Evolutionary conservation across 2,329 filamentous ascomycete genomes (phyloP).

Genomic region (Bretziella fagacearum): DNA sequence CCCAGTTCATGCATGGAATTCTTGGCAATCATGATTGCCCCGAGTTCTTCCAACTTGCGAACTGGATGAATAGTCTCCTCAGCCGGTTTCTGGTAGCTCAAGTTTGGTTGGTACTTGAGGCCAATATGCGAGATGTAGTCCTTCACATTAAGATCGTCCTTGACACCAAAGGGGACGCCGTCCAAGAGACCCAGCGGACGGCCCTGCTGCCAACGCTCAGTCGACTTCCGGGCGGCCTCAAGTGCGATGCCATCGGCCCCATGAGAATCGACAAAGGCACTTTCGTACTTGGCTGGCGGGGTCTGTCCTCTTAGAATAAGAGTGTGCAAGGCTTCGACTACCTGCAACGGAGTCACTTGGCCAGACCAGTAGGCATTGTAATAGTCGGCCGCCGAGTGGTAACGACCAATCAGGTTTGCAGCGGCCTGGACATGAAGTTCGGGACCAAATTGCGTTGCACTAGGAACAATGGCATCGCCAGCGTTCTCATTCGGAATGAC

Average conservation of each 20-base stretch:
- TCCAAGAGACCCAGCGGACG: conserved; percentile 53
- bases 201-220: conserved; percentile 51
- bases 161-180: conserved; percentile 67
- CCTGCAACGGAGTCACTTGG: conserved; percentile 51
- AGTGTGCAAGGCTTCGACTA: conserved; percentile 53
- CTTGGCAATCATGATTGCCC: conserved; percentile 60
- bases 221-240: conserved; percentile 54
- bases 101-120: conserved; percentile 34
- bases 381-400: conserved; percentile 60
- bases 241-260: conserved; percentile 39
- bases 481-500: conserved; percentile 34
- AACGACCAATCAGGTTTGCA: conserved; percentile 30
- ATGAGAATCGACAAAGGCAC: conserved; percentile 55
- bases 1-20: conserved; percentile 69
- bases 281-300: conserved; percentile 43
- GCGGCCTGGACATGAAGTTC: conserved; percentile 27
- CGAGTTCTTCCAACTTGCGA: conserved; percentile 52
- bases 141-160: conserved; percentile 59
- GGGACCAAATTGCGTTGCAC: conserved; percentile 26
- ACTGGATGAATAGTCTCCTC: conserved; percentile 53
- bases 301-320: conserved; percentile 45
- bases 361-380: conserved; percentile 57
- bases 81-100: conserved; percentile 32
- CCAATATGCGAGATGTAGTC: conserved; percentile 51
- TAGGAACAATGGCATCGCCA: conserved; percentile 16